phyloP scores from a whole-genome alignment of 2,329 filamentous ascomycete species.

The Arthrobotrys sphaeroides region DNA sequence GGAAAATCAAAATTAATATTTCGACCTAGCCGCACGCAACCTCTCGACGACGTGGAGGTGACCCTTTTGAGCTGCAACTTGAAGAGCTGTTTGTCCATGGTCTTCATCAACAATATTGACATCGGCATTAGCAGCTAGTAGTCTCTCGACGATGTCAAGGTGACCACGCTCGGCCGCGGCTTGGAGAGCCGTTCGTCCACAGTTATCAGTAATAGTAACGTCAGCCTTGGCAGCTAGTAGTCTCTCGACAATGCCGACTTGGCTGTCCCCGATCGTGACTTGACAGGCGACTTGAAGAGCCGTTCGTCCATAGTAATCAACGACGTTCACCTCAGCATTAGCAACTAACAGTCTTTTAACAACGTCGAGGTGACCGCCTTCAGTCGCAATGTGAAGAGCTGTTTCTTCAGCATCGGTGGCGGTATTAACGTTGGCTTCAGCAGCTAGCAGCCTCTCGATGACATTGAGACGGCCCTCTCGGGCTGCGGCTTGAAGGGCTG shows the following conservation, averaged over 20 bases:
- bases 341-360: not conserved
- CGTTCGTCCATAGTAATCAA: not conserved
- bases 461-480: not conserved
- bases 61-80: not conserved
- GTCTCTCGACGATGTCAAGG: conserved; percentile 2
- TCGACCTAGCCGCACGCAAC: not conserved
- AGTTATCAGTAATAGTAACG: not conserved
- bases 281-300: not conserved
- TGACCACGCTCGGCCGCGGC: not conserved
- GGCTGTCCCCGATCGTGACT: not conserved
- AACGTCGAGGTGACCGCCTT: not conserved
- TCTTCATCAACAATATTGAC: not conserved
- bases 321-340: not conserved
- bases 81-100: conserved; percentile 4
- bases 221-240: not conserved
- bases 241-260: not conserved
- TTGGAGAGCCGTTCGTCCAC: not conserved
- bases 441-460: not conserved
- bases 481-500: conserved; percentile 5
- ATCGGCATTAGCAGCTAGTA: not conserved
- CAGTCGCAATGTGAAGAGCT: not conserved
- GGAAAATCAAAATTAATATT: too few relatives aligned
- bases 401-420: not conserved
- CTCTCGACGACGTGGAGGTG: conserved; percentile 5
- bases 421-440: not conserved